Evolutionary conservation across 1,284 basidiomycete genomes (phyloP), one percentile per base, ranked within the genome.

Genomic region (Anthracocystis walkeri): DNA sequence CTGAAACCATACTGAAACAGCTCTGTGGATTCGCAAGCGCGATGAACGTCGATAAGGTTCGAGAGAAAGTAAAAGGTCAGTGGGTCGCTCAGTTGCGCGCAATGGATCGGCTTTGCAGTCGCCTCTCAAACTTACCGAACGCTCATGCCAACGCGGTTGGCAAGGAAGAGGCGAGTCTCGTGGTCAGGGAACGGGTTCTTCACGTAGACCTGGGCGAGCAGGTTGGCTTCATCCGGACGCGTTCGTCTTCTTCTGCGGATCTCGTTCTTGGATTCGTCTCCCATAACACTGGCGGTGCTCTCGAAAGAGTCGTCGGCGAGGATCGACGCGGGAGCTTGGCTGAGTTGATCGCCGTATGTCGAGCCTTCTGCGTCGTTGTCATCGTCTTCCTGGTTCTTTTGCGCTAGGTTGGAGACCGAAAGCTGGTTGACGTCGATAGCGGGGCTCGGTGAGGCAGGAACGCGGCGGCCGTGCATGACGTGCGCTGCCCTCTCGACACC

Each of bases 1-100:
- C 62, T 84, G 82, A 61, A 84, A 84, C 82, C 82, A 84, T 14
- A 84, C 78, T 14, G 81, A 82, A 7, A 84, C 79, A 18, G 74
- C 70, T 55, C 71, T 74, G 67, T 41, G 2, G 38, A 51, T 11
- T 44, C 51, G 4, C 23, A 8, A 25, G 41, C 51, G n/a, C 29
- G 48, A n/a, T 45, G 27, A 44, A 12, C 20, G 18, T 25, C 27
- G 25, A 35, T 7, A 23, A 23, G 29, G 40, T 25, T 14, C 8
- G 21, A 41, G 16, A 7, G 18, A 40, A n/a, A 8, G 23, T 11
- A 16, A 20, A 23, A 41, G 38, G 56, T 65, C 46, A 65, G 62
- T 52, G 44, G 23, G 20, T 21, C 8, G 18, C 1, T 33, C n/a
- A 2, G 20, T n/a, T 40, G 27, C 14, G n/a, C 52, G 18, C 16